These are phyloP conservation scores for Leishmania tropica DNA, from an alignment of 208 protist genomes.

Conservation along the genomic window DNA sequence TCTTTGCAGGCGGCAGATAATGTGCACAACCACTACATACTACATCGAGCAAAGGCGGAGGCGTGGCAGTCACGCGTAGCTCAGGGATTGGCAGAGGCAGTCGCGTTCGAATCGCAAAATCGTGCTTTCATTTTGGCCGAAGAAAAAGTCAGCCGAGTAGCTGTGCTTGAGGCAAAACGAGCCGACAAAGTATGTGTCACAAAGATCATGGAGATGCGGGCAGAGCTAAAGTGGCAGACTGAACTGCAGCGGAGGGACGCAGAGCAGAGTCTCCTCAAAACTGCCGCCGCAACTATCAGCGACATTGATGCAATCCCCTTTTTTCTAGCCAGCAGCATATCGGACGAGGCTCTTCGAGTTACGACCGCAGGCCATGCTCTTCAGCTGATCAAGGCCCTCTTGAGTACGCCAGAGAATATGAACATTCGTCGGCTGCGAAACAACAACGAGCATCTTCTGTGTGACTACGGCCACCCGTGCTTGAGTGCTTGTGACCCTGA, in stretches of 20 bases:
- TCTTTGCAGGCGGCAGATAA: conserved; percentile 33
- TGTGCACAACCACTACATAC: conserved; percentile 48
- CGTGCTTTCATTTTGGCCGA: conserved; percentile 41
- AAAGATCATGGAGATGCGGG: conserved; percentile 24
- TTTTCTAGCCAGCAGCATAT: conserved; percentile 30
- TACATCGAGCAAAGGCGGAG: conserved; percentile 49
- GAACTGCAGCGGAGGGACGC: conserved; percentile 41
- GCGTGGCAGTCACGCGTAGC: conserved; percentile 71
- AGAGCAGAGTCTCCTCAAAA: conserved; percentile 33
- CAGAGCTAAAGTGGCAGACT: conserved; percentile 42
- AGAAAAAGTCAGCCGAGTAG: conserved; percentile 31
- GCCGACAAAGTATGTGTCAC: conserved; percentile 30
- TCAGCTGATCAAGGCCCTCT: conserved; percentile 53
- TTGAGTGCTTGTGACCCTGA: conserved; percentile 6
- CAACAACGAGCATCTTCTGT: conserved; percentile 70
- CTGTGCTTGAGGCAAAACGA: conserved; percentile 37
- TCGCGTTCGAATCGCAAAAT: conserved; percentile 49
- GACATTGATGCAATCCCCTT: background rate
- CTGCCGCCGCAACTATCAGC: conserved; percentile 4
- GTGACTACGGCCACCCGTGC: conserved; percentile 72
- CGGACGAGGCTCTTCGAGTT: conserved; percentile 19
- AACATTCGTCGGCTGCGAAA: conserved; percentile 78
- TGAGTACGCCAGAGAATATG: conserved; percentile 70
- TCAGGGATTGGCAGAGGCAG: conserved; percentile 40
- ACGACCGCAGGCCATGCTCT: conserved; percentile 28